phyloP scores from a whole-genome alignment of 768 basidiomycete genomes.

The Mycena maculata region DNA sequence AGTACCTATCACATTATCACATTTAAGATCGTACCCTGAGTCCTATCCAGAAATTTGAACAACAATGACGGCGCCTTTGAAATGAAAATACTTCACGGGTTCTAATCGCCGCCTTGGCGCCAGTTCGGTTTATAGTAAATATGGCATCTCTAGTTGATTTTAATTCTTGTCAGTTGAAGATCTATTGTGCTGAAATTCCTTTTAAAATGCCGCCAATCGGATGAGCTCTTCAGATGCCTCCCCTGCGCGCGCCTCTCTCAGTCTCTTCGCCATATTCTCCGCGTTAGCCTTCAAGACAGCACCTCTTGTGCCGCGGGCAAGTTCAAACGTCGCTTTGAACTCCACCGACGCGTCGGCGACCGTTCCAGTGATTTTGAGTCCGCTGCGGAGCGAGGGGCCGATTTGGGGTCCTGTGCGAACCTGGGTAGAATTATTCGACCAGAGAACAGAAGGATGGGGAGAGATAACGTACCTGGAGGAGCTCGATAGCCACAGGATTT shows the following conservation, averaged over 20 bases:
- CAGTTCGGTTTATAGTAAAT: no score
- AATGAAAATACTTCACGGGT: no score
- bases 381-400: conserved; percentile 8
- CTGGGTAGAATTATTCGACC: neutral
- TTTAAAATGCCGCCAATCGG: neutral
- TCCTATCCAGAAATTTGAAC: no score
- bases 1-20: no score
- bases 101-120: no score
- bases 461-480: conserved; percentile 1
- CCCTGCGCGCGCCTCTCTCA: neutral
- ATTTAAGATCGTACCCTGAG: no score
- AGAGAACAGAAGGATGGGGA: no score
- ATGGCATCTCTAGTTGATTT: no score
- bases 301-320: neutral
- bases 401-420: conserved; percentile 3
- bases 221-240: neutral
- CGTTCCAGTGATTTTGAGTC: neutral
- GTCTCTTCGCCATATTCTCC: neutral
- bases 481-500: conserved; percentile 13
- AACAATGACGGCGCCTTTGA: no score
- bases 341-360: neutral
- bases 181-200: no score
- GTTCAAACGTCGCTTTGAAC: conserved; percentile 1
- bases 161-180: no score
- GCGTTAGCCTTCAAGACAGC: neutral